phyloP scores from a whole-genome alignment of 495 filamentous ascomycete genomes.

The Cryomyces minteri region DNA sequence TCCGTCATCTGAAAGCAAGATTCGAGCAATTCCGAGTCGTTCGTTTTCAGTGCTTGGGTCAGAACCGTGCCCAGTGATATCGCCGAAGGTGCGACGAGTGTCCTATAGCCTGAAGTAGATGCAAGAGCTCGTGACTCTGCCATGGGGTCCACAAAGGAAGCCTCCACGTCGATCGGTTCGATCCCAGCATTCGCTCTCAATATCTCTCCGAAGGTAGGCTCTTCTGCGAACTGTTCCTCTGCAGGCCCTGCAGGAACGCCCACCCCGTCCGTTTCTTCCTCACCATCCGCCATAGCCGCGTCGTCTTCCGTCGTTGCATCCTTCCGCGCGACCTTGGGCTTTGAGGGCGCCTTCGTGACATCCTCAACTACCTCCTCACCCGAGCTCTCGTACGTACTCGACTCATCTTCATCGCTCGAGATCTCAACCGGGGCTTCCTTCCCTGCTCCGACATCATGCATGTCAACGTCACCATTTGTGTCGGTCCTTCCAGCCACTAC shows the following conservation, averaged over 20 bases:
- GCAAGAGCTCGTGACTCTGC: constrained; percentile 19
- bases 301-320: neutral
- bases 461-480: constrained; percentile 15
- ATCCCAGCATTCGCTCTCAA: constrained; percentile 42
- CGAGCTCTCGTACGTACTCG: constrained; percentile 5
- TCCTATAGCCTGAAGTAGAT: constrained; percentile 9
- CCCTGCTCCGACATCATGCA: constrained; percentile 3
- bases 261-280: constrained; percentile 28
- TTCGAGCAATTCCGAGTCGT: constrained; percentile 74
- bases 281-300: constrained; percentile 11
- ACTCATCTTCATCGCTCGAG: constrained; percentile 31
- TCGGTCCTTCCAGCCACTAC: constrained; percentile 30
- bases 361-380: constrained; percentile 15
- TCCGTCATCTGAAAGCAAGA: constrained; percentile 74
- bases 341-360: neutral
- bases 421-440: constrained; percentile 29
- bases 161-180: constrained; percentile 61
- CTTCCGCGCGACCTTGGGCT: constrained; percentile 4
- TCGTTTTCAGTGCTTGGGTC: constrained; percentile 79
- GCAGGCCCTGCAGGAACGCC: constrained; percentile 13
- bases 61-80: constrained; percentile 78
- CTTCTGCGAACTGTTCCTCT: constrained; percentile 24
- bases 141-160: constrained; percentile 28
- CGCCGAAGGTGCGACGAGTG: constrained; percentile 32
- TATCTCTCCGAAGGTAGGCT: constrained; percentile 79